Evolutionary conservation across 129 eudicot species (phyloP).

Genomic region (Calendula officinalis): DNA sequence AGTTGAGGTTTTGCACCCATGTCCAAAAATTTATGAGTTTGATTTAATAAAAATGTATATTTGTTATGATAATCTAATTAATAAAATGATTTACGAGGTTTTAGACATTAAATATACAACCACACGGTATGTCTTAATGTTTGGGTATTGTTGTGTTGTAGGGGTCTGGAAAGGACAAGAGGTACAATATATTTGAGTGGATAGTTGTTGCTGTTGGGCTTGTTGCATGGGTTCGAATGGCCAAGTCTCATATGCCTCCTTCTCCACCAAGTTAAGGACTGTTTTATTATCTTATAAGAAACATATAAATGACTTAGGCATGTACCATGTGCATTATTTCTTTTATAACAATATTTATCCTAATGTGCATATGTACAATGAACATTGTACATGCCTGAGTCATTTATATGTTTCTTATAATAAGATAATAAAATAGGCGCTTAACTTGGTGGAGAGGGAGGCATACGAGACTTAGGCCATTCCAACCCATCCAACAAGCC

Average conservation of each 20-base stretch:
- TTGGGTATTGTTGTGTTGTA: conserved; percentile 20
- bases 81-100: not conserved
- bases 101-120: not conserved
- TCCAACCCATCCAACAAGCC: conserved; percentile 56
- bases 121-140: not conserved
- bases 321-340: conserved; percentile 24
- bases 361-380: conserved; percentile 17
- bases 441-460: conserved; percentile 58
- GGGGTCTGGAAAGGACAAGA: conserved; percentile 41
- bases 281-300: not conserved
- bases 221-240: conserved; percentile 58
- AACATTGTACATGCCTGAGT: conserved; percentile 24
- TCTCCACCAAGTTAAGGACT: conserved; percentile 38
- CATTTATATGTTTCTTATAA: conserved; percentile 21
- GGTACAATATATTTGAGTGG: conserved; percentile 53
- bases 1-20: conserved; percentile 33
- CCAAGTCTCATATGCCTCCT: conserved; percentile 51
- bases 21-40: too few species aligned
- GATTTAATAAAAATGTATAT: too few species aligned
- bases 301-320: conserved; percentile 16
- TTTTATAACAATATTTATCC: conserved; percentile 12
- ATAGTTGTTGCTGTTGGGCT: conserved; percentile 53
- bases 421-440: conserved; percentile 15
- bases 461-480: conserved; percentile 52
- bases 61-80: too few species aligned